Evolutionary conservation across 805 yeast genomes (phyloP).

Genomic region (Candida pini): DNA sequence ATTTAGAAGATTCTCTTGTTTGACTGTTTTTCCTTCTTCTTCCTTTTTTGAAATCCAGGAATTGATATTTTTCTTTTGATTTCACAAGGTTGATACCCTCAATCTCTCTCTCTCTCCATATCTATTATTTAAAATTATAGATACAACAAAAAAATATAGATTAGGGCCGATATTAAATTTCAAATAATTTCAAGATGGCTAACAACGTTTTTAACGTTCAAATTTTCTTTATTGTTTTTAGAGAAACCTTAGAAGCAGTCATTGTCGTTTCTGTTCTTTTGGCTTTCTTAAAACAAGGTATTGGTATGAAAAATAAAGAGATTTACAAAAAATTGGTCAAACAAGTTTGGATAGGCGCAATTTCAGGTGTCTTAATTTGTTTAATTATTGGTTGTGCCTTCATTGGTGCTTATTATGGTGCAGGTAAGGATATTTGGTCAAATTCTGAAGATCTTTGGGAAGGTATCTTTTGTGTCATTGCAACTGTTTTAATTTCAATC

Average conservation of each 20-base stretch:
- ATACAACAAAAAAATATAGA: too few species aligned
- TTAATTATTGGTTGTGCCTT: conserved; percentile 84
- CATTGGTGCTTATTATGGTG: conserved; percentile 86
- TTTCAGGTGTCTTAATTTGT: conserved; percentile 71
- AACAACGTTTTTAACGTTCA: conserved; percentile 56
- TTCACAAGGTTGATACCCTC: too few species aligned
- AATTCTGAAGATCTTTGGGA: conserved; percentile 93
- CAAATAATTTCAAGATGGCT: too few species aligned
- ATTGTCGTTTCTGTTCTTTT: conserved; percentile 85
- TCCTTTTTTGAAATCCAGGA: too few species aligned
- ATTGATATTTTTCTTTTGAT: too few species aligned
- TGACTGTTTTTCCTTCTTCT: too few species aligned
- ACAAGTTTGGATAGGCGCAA: conserved; percentile 87
- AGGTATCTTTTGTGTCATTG: conserved; percentile 89
- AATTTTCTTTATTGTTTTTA: conserved; percentile 83
- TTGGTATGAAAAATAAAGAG: conserved; percentile 40
- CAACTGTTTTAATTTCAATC: conserved; percentile 78
- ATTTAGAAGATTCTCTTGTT: too few species aligned
- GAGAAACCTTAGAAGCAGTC: conserved; percentile 92
- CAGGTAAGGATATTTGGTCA: conserved; percentile 80
- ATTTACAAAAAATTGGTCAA: conserved; percentile 59
- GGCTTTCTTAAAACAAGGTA: conserved; percentile 87
- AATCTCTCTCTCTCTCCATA: too few species aligned
- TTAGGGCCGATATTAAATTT: too few species aligned
- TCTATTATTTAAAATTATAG: too few species aligned